Conservation (phyloP, 352 stramenopile genomes). For the Stramenopiles sp. region DNA sequence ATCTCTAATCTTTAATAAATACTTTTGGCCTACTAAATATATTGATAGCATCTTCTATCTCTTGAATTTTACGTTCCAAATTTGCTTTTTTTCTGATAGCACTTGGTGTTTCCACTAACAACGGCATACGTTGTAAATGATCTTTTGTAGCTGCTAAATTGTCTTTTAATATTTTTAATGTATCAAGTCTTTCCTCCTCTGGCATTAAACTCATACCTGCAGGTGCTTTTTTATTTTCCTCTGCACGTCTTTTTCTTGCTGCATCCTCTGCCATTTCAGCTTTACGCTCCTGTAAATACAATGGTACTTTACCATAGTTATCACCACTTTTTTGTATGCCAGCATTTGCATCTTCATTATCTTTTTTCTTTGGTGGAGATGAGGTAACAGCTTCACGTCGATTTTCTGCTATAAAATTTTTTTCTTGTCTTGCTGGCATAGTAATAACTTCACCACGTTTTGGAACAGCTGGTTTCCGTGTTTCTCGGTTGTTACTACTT, state of each 20-base stretch:
- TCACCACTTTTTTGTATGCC: not conserved
- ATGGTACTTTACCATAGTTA: conserved; percentile 6
- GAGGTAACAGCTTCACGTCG: not conserved
- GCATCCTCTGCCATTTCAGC: not conserved
- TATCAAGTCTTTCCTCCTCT: conserved; percentile 47
- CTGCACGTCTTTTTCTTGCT: not conserved
- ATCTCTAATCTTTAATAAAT: conserved; percentile 26
- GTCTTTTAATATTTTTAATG: conserved; percentile 36
- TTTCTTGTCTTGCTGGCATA: not conserved
- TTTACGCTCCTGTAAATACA: not conserved
- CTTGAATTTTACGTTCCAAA: conserved; percentile 47
- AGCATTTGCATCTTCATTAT: not conserved
- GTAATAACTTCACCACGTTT: not conserved
- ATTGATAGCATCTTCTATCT: conserved; percentile 65
- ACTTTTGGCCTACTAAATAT: conserved; percentile 60
- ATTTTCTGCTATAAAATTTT: not conserved
- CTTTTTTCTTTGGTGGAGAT: not conserved
- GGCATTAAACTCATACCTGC: conserved; percentile 52
- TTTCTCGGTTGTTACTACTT: not conserved
- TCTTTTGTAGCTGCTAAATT: conserved; percentile 33
- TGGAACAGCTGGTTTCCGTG: not conserved
- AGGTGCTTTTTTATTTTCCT: conserved; percentile 19
- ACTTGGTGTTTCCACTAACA: conserved; percentile 52
- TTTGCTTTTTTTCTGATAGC: conserved; percentile 52
- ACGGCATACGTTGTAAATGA: conserved; percentile 45